These are phyloP conservation scores for Erodium maritimum DNA, from an alignment of 345 rosid species.

Conservation along the genomic window DNA sequence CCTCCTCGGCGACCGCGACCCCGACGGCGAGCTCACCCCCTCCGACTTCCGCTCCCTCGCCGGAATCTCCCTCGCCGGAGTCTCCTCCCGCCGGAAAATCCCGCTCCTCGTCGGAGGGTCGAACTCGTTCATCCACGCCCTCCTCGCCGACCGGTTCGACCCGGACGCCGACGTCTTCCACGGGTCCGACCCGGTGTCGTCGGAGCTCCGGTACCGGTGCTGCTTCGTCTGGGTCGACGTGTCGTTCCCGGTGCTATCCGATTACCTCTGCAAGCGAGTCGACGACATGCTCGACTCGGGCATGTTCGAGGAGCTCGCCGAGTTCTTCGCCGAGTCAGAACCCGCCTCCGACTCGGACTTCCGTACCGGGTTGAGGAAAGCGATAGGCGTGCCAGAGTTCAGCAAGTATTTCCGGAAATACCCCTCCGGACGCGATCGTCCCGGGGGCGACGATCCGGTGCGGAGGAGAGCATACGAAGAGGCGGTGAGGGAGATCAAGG, in stretches of 20 bases:
- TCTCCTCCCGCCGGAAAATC: constrained; percentile 27
- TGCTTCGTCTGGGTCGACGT: constrained; percentile 41
- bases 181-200: constrained; percentile 14
- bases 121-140: constrained; percentile 68
- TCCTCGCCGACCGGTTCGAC: constrained; percentile 42
- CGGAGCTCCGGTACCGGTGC: constrained; percentile 48
- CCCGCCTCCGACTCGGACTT: constrained; percentile 2
- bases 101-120: constrained; percentile 90
- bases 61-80: constrained; percentile 23
- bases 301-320: constrained; percentile 64
- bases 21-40: constrained; percentile 45
- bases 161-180: constrained; percentile 39
- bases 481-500: constrained; percentile 60
- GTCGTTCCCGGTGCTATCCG: constrained; percentile 39
- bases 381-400: constrained; percentile 92
- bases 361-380: constrained; percentile 48
- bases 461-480: constrained; percentile 41
- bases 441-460: constrained; percentile 11
- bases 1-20: constrained; percentile 28
- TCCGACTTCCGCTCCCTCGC: constrained; percentile 48
- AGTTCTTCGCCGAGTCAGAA: constrained; percentile 27
- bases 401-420: constrained; percentile 36
- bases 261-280: constrained; percentile 51
- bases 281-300: constrained; percentile 85
- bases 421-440: constrained; percentile 27